A percentile compares a stretch with the other conserved stretches of the same genome.
These are phyloP conservation scores for Kazachstania sp. DNA, from an alignment of 1,139 yeast species.

Conservation along the genomic window DNA sequence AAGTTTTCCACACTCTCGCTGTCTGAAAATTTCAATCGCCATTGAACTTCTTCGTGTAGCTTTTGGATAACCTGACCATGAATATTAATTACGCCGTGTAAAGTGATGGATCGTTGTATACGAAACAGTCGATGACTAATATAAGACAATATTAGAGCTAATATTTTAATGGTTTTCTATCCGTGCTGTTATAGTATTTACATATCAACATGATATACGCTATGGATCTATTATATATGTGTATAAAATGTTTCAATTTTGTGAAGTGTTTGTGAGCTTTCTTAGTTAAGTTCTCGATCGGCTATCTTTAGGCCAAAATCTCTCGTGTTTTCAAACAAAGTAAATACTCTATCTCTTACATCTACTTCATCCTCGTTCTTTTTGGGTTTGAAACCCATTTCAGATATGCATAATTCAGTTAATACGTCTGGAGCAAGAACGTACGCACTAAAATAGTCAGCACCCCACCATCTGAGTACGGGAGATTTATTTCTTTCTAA, in stretches of 20 bases:
- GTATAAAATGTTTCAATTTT: too few species aligned
- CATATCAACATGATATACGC: too few species aligned
- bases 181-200: neutral
- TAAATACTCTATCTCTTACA: slow-evolving; percentile 38
- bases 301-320: slow-evolving; percentile 44
- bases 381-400: slow-evolving; percentile 28
- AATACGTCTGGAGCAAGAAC: slow-evolving; percentile 60
- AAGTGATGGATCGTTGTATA: neutral
- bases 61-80: too few species aligned
- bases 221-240: neutral
- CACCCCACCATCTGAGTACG: slow-evolving; percentile 54
- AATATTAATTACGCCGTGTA: neutral
- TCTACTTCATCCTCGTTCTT: slow-evolving; percentile 13
- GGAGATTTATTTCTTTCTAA: slow-evolving; percentile 33
- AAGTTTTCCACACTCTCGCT: too few species aligned
- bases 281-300: slow-evolving; percentile 11
- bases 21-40: too few species aligned
- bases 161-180: neutral
- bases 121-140: neutral
- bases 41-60: too few species aligned
- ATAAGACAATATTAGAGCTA: neutral
- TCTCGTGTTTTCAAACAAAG: slow-evolving; percentile 38
- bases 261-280: neutral
- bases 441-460: slow-evolving; percentile 45
- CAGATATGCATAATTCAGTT: slow-evolving; percentile 43